These are phyloP conservation scores for Myxozyma kluyveri DNA, from an alignment of 805 yeast species.

Conservation along the genomic window DNA sequence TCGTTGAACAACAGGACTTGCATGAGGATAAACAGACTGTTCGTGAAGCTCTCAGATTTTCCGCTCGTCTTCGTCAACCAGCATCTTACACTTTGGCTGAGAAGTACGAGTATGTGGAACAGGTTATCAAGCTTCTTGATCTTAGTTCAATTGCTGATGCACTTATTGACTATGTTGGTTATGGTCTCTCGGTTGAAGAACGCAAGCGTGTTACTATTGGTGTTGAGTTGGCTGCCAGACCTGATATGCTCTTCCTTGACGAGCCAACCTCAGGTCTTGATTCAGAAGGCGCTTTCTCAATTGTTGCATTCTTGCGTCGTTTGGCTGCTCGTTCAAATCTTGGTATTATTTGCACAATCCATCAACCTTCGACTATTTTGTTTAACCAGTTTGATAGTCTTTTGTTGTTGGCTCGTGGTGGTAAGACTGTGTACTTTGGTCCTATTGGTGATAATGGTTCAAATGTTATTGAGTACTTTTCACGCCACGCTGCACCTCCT, in stretches of 20 bases:
- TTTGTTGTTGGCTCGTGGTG: slow-evolving; percentile 66
- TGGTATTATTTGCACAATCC: slow-evolving; percentile 71
- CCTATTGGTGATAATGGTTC: slow-evolving; percentile 61
- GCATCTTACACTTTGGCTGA: slow-evolving; percentile 49
- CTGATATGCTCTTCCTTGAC: slow-evolving; percentile 59
- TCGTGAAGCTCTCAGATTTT: slow-evolving; percentile 65
- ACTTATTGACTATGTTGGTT: slow-evolving; percentile 70
- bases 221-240: slow-evolving; percentile 66
- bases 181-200: slow-evolving; percentile 63
- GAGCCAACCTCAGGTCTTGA: slow-evolving; percentile 71
- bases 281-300: slow-evolving; percentile 67
- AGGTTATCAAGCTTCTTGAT: slow-evolving; percentile 59
- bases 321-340: slow-evolving; percentile 56
- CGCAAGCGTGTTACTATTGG: slow-evolving; percentile 63
- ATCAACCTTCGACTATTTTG: slow-evolving; percentile 80
- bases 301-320: slow-evolving; percentile 58
- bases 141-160: slow-evolving; percentile 68
- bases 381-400: slow-evolving; percentile 76
- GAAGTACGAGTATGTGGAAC: slow-evolving; percentile 64
- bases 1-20: slow-evolving; percentile 75
- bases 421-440: slow-evolving; percentile 73
- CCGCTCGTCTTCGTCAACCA: slow-evolving; percentile 70
- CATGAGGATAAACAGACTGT: slow-evolving; percentile 66
- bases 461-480: slow-evolving; percentile 63
- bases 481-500: slow-evolving; percentile 56